These are phyloP conservation scores for Agaricus bisporus DNA, from an alignment of 768 basidiomycete genomes.

Conservation along the genomic window DNA sequence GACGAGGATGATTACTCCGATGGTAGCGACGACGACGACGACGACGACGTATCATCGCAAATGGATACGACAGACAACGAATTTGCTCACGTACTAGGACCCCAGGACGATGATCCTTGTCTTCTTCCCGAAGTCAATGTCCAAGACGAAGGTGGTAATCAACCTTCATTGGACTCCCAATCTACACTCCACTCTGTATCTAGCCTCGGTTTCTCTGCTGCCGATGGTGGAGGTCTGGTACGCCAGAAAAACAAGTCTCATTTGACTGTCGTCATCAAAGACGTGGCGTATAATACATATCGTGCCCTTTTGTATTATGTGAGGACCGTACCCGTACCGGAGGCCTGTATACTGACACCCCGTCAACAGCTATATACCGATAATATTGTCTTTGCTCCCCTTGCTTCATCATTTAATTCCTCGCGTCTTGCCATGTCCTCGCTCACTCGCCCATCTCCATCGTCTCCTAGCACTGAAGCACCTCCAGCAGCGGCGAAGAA, in stretches of 20 bases:
- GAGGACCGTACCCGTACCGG: constrained; percentile 16
- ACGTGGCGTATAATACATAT: constrained; percentile 43
- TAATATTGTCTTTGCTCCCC: constrained; percentile 74
- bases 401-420: constrained; percentile 61
- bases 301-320: constrained; percentile 68
- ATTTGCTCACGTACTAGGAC: neutral
- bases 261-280: constrained; percentile 38
- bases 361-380: constrained; percentile 75
- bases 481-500: constrained; percentile 8
- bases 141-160: constrained; percentile 18
- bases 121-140: constrained; percentile 10
- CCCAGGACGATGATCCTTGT: constrained; percentile 25
- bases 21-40: constrained; percentile 27
- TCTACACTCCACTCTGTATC: neutral
- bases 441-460: constrained; percentile 19
- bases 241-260: constrained; percentile 7
- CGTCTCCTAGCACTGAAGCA: constrained; percentile 25
- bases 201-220: neutral
- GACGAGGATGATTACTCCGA: constrained; percentile 47
- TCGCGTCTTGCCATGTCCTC: constrained; percentile 17
- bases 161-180: constrained; percentile 1
- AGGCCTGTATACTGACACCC: neutral
- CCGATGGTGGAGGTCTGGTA: neutral
- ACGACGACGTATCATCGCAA: constrained; percentile 8
- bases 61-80: constrained; percentile 3